phyloP scores from a whole-genome alignment of 176 grass and related monocot species.

The Oryza glumipatula region DNA sequence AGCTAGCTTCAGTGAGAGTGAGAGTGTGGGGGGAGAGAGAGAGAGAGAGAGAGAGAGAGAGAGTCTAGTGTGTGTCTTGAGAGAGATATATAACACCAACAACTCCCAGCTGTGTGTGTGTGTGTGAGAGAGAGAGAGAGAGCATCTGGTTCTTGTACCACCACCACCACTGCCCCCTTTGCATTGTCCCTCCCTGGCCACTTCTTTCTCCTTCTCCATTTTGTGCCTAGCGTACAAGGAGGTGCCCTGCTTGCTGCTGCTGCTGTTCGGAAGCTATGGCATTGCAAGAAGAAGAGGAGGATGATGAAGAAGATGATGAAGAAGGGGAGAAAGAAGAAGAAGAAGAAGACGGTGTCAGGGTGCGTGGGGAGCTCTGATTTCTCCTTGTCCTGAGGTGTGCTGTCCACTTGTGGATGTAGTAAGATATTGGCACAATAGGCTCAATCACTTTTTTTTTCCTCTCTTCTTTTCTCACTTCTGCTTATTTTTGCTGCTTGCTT shows the following conservation, averaged over 20 bases:
- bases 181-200: background rate
- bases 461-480: background rate
- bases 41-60: background rate
- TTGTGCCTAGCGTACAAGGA: background rate
- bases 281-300: conserved; percentile 44
- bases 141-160: conserved; percentile 44
- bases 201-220: background rate
- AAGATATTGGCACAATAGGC: conserved; percentile 85
- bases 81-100: conserved; percentile 23
- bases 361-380: conserved; percentile 34
- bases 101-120: background rate
- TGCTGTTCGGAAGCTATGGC: conserved; percentile 34
- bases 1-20: conserved; percentile 3
- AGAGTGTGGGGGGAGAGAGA: background rate
- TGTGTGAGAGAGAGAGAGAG: background rate
- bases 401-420: conserved; percentile 58
- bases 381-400: conserved; percentile 45
- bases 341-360: background rate
- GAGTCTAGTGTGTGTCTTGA: background rate
- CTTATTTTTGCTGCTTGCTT: background rate
- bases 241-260: background rate
- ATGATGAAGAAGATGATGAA: background rate
- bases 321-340: conserved; percentile 6
- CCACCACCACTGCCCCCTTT: background rate
- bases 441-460: conserved; percentile 59